Conservation (phyloP, 208 protist genomes). For the Porcisia deanei region DNA sequence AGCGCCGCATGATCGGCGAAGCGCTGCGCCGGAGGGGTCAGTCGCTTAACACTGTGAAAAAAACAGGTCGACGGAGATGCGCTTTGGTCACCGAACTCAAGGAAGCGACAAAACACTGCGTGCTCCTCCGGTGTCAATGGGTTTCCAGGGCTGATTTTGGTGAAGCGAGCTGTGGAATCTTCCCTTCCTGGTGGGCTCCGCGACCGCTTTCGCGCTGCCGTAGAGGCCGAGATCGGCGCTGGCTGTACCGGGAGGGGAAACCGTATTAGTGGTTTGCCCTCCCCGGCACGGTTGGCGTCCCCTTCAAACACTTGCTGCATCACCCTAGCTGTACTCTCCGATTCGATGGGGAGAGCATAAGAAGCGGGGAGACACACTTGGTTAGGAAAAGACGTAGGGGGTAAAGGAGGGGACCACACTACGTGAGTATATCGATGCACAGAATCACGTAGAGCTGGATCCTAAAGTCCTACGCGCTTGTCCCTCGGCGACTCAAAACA, state of each 20-base stretch:
- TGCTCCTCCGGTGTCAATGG: constrained; percentile 15
- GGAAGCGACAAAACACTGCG: constrained; percentile 13
- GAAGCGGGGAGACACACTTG: not conserved
- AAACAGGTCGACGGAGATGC: constrained; percentile 1
- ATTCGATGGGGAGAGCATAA: constrained; percentile 1
- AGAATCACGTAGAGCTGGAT: not conserved
- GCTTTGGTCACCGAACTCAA: constrained; percentile 28
- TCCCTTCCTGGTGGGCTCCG: constrained; percentile 4
- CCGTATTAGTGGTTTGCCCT: constrained; percentile 11
- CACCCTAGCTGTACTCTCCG: not conserved
- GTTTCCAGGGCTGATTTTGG: not conserved
- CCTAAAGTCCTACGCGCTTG: not conserved
- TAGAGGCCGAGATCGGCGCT: not conserved
- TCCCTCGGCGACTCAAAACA: not conserved
- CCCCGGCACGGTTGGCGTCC: not conserved
- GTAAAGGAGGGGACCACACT: not conserved
- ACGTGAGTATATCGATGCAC: not conserved
- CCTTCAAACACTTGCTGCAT: constrained; percentile 32
- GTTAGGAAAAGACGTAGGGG: not conserved
- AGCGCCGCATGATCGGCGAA: not conserved
- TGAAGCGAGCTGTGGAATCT: not conserved
- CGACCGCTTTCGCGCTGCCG: constrained; percentile 4
- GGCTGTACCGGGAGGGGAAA: constrained; percentile 12
- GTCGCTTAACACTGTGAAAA: not conserved
- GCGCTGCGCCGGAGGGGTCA: constrained; percentile 1